phyloP scores from a whole-genome alignment of 352 stramenopile genomes.

The Globisporangium okanoganense region DNA sequence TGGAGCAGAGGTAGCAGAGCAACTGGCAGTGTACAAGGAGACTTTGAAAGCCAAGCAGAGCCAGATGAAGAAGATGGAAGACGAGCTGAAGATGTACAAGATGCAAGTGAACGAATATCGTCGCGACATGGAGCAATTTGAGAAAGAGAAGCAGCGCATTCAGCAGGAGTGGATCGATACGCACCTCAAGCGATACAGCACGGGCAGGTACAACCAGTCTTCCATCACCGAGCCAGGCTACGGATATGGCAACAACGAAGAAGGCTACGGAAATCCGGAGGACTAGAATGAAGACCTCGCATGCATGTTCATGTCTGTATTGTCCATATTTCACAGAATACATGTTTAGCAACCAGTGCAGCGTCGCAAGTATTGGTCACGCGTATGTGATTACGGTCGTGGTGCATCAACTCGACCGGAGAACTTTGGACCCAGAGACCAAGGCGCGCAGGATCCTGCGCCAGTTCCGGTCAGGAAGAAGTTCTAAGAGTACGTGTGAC shows the following conservation, averaged over 20 bases:
- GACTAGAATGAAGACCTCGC: neutral
- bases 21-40: slow-evolving; percentile 83
- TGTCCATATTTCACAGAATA: neutral
- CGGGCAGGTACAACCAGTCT: neutral
- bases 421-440: neutral
- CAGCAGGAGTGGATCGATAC: slow-evolving; percentile 57
- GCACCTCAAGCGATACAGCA: slow-evolving; percentile 24
- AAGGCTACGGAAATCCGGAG: slow-evolving; percentile 4
- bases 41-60: slow-evolving; percentile 85
- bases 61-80: slow-evolving; percentile 83
- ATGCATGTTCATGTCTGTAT: neutral
- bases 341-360: neutral
- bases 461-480: neutral
- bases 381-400: too few species aligned
- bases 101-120: slow-evolving; percentile 86
- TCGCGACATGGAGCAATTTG: slow-evolving; percentile 53
- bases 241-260: slow-evolving; percentile 1
- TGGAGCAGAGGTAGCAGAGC: slow-evolving; percentile 83
- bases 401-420: too few species aligned
- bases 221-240: neutral
- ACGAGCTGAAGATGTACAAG: slow-evolving; percentile 93
- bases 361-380: neutral
- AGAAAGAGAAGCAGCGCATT: slow-evolving; percentile 57
- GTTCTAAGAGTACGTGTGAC: neutral
- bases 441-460: neutral